phyloP scores from a whole-genome alignment of 2,329 filamentous ascomycete genomes.

The Paraconiothyrium brasiliense region DNA sequence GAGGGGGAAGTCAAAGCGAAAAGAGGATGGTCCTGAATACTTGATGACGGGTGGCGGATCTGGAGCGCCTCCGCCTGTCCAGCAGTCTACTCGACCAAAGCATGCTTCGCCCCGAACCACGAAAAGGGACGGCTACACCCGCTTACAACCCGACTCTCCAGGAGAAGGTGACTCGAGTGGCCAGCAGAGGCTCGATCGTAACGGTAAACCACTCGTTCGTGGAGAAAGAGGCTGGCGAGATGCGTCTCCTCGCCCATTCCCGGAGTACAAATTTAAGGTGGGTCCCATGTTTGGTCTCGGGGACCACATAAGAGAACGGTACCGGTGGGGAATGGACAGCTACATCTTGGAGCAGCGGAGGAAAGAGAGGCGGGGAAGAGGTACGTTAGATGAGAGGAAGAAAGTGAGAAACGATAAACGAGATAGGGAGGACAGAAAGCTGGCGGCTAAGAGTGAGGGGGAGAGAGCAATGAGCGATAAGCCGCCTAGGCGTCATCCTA shows the following conservation, averaged over 20 bases:
- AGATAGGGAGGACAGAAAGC: background rate
- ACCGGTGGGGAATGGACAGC: constrained; percentile 34
- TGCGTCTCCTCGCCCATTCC: constrained; percentile 27
- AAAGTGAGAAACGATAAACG: constrained; percentile 10
- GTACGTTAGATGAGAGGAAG: constrained; percentile 25
- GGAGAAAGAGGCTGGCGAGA: constrained; percentile 27
- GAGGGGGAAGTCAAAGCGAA: background rate
- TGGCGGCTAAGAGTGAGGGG: background rate
- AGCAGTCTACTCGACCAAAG: background rate
- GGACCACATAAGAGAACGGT: constrained; percentile 30
- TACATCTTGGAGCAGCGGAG: constrained; percentile 27
- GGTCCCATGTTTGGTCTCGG: constrained; percentile 29
- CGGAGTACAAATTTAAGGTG: constrained; percentile 27
- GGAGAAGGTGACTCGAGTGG: background rate
- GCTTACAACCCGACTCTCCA: background rate
- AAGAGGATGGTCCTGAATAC: constrained; percentile 2
- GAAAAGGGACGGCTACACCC: background rate
- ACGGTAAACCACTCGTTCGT: constrained; percentile 12
- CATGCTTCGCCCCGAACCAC: background rate
- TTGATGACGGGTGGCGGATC: constrained; percentile 19
- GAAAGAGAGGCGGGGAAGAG: constrained; percentile 25
- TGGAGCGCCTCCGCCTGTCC: background rate
- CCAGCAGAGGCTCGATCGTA: constrained; percentile 9
- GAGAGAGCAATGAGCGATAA: background rate
- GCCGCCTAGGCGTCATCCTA: background rate